Conservation (phyloP, 495 filamentous ascomycete species). For the Xanthoparmelia taractica region DNA sequence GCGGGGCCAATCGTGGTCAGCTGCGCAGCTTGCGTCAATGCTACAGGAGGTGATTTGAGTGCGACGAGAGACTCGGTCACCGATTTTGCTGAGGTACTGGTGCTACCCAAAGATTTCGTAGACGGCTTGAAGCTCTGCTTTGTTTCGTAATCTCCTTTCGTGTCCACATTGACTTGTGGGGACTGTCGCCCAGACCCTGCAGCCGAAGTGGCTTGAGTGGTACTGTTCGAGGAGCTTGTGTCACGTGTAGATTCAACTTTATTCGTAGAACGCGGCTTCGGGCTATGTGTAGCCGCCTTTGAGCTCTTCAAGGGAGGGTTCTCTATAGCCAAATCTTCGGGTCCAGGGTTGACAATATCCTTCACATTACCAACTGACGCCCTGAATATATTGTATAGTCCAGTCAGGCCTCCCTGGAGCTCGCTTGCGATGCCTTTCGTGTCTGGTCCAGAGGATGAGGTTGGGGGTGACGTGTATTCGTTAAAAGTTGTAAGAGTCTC, state of each 20-base stretch:
- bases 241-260: background rate
- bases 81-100: constrained; percentile 45
- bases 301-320: constrained; percentile 32
- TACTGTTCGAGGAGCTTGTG: constrained; percentile 5
- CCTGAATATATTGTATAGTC: constrained; percentile 73
- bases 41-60: constrained; percentile 12
- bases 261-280: constrained; percentile 20
- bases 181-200: constrained; percentile 3
- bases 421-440: constrained; percentile 62
- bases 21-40: constrained; percentile 5
- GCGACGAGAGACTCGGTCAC: constrained; percentile 33
- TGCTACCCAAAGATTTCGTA: constrained; percentile 47
- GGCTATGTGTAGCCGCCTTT: constrained; percentile 37
- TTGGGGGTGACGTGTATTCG: constrained; percentile 56
- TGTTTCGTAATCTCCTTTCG: constrained; percentile 19
- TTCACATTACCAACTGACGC: constrained; percentile 68
- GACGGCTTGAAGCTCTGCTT: constrained; percentile 41
- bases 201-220: background rate
- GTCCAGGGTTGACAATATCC: constrained; percentile 41
- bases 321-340: constrained; percentile 33
- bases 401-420: constrained; percentile 73
- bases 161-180: background rate
- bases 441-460: constrained; percentile 47
- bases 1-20: constrained; percentile 29
- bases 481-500: constrained; percentile 80